Base-by-base conservation (phyloP, 768 basidiomycete species). In the Hortiboletus flavorubellus region DNA sequence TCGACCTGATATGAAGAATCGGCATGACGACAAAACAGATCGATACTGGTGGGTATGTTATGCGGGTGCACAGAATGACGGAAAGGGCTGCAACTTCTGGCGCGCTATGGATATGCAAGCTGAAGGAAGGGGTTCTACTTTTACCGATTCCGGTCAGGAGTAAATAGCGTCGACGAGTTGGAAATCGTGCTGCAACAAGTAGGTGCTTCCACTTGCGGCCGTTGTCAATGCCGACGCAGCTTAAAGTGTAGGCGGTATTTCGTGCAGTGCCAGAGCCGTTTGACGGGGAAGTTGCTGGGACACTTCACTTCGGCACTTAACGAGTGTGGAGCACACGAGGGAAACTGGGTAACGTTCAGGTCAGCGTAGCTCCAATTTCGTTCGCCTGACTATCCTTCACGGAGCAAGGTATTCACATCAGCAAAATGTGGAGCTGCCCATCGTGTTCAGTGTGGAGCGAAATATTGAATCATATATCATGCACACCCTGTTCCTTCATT, bases 51-150 rank as follows among this genome's bases (percentile, higher is more conserved):
- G 70, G 70, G 75, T 80, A 26, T 93, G 91, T 61, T 86, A 87
- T 61, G 87, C 86, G 2, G 88, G 87, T 0, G 86, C 86, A 18
- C 88, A 91, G 68, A 91, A 90, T 55, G 86, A 92, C 11, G 91
- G 91, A 4, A 89, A 90, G 68, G 88, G 87, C 0, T 93, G 91
- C 59, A 78, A 79, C 30, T 82, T 83, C 53, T 91, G 89, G 87
- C 83, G 80, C 61, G 75, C 85, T 7, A 77, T 92, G 81, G 83
- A 91, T 67, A 81, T 86, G 74, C 66, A 75, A 43, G 76, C 72
- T 8, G 91, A 93, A 68, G 82, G 83, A 16, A 75, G 91, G 63
- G 84, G 85, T 3, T 76, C 80, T 4, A 69, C 73, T 49, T 69
- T 72, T 15, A 56, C 67, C 18, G 66, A 71, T 64, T 39, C 46